Base-by-base conservation (phyloP, 805 yeast species). In the Blastobotrys robertii region DNA sequence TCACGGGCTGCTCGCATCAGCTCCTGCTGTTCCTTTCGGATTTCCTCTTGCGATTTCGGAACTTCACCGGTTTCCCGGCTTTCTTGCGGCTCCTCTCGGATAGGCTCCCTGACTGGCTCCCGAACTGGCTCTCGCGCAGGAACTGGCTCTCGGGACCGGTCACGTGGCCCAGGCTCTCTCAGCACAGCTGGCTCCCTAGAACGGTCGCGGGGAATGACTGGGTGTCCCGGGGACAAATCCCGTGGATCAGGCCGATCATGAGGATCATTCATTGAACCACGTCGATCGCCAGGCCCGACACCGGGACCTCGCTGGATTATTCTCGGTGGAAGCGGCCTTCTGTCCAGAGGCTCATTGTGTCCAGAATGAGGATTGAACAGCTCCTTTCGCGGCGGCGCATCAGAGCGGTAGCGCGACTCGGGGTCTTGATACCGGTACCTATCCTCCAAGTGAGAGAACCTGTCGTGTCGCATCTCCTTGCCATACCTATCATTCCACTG, bases 1-100 rank as follows among this genome's bases (percentile, higher is more conserved):
- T 59, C 66, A 8, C 59, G 47, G 4, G 62, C 54, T 16, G 47
- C 47, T 16, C 49, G 46, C 70, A 65, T 65, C 16, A 48, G 45
- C 36, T 54, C 57, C 39, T 59, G 54, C 49, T 65, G 69, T 42
- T 54, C 54, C 29, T 52, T 51, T 12, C 44, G 37, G 13, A 42
- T 16, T 19, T 46, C 47, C 34, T 50, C 50, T 4, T 45, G 32
- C 29, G 39, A 32, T 14, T 29, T 19, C 34, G 36, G 31, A 4
- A 36, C 33, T 3, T 36, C 36, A 36, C 38, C 34, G 10, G 30
- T 36, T 5, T 37, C 29, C 7, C 40, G 25, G 13, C 35, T 29
- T 11, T 30, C 16, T 3, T 32, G 37, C 8, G 42, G 35, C 2
- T 35, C 30, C 30, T 28, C 36, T 10, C 31, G 37, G 12, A 10